Percentiles rank a stretch among this genome's conserved stretches.
phyloP scores from a whole-genome alignment of 1,284 basidiomycete species.

The Kalmanozyma brasiliensis region DNA sequence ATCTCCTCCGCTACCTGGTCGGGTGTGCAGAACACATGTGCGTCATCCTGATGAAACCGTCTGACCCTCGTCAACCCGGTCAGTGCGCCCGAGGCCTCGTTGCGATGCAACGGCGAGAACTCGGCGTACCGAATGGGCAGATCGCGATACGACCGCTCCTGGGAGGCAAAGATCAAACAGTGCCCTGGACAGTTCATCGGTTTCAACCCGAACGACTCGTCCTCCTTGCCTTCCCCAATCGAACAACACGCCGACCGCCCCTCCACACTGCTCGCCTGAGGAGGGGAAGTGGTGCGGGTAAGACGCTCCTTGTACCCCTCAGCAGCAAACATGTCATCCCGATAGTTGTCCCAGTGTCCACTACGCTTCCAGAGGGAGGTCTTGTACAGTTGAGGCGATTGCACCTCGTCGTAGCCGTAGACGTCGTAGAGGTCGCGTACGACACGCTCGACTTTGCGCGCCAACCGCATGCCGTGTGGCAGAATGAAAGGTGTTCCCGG shows the following conservation, averaged over 20 bases:
- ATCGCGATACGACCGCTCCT: constrained; percentile 61
- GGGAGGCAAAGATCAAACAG: constrained; percentile 59
- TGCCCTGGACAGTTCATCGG: constrained; percentile 67
- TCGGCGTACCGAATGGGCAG: constrained; percentile 64
- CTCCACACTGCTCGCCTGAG: constrained; percentile 7
- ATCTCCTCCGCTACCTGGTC: constrained; percentile 60
- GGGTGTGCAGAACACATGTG: constrained; percentile 65
- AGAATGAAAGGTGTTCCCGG: constrained; percentile 67
- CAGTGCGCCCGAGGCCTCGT: constrained; percentile 62
- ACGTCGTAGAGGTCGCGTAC: constrained; percentile 65
- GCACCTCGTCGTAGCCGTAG: constrained; percentile 65
- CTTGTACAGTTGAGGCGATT: constrained; percentile 64
- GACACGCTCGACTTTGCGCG: constrained; percentile 62
- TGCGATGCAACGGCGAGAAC: constrained; percentile 63
- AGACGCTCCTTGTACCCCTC: constrained; percentile 58
- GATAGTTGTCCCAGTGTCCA: constrained; percentile 68
- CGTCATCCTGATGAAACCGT: constrained; percentile 65
- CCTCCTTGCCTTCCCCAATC: constrained; percentile 15
- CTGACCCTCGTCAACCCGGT: constrained; percentile 63
- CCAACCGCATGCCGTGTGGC: constrained; percentile 64
- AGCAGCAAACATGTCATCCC: constrained; percentile 67
- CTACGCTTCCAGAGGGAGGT: constrained; percentile 61
- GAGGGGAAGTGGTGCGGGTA: no score
- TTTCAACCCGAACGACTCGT: constrained; percentile 61
- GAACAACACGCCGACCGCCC: constrained; percentile 31